Evolutionary conservation across 306 rosid genomes (phyloP), one percentile per base, ranked within the genome.

Genomic region (Glycyrrhiza uralensis): DNA sequence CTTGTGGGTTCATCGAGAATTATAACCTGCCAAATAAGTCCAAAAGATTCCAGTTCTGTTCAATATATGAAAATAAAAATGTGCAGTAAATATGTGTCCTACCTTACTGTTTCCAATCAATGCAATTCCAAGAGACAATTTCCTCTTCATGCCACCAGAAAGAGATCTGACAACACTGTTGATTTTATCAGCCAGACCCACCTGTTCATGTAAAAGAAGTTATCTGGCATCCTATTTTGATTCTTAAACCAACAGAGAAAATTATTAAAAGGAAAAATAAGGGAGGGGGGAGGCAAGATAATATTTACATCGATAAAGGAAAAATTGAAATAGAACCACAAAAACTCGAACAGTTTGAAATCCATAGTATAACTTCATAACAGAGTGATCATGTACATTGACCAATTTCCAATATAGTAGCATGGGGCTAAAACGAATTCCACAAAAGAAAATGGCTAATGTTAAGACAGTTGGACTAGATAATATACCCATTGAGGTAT

Each of bases 111-210:
- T 79, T 64, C 98, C 98, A 54, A 93, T 86, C 79, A 93, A 83
- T 30, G 98, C 98, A 38, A 93, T 93, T 75, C 97, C 98, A 84
- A 93, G 96, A 47, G 98, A 93, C 80, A 93, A 80, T 76, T 93
- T 93, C 92, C 98, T 84, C 86, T 89, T 93, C 98, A 93, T 93
- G 74, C 98, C 98, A 54, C 98, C 98, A 75, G 98, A 93, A 54
- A 91, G 97, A 79, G 93, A 79, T 62, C 79, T 81, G 70, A 91
- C 98, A 61, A 81, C 49, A 24, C 89, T 84, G 82, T 80, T 91
- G 71, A 82, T 81, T 83, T 93, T 93, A 79, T 93, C 98, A 24
- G 92, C 98, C 80, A 93, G 75, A 66, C 98, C 98, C 79, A 93
- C 98, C 98, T 93, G 85, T 32, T 72, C 72, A 84, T 51, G 62